Conservation (phyloP, 2,329 filamentous ascomycete species). For the Aquanectria penicillioides region DNA sequence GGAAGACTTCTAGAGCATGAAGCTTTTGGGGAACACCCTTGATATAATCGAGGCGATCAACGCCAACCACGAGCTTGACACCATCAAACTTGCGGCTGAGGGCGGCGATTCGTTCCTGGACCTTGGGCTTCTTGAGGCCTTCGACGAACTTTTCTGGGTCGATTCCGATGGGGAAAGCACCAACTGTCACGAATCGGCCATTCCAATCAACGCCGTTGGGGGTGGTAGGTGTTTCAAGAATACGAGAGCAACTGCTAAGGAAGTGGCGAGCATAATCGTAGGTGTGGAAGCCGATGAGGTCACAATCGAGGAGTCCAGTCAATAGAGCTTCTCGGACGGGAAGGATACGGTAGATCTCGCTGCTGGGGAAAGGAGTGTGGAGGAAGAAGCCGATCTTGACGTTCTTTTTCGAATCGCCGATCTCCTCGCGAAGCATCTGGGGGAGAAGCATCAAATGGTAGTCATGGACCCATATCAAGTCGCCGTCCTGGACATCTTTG, state of each 20-base stretch:
- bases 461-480: slow-evolving; percentile 98
- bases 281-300: slow-evolving; percentile 97
- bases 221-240: slow-evolving; percentile 82
- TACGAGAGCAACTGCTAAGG: slow-evolving; percentile 93
- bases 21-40: slow-evolving; percentile 98
- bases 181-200: slow-evolving; percentile 87
- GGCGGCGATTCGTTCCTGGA: slow-evolving; percentile 86
- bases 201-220: slow-evolving; percentile 94
- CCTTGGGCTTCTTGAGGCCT: slow-evolving; percentile 83
- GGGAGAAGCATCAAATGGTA: slow-evolving; percentile 98
- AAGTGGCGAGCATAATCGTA: slow-evolving; percentile 99
- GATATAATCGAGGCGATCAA: slow-evolving; percentile 97
- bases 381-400: slow-evolving; percentile 99
- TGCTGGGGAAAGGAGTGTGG: slow-evolving; percentile 96
- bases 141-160: slow-evolving; percentile 97
- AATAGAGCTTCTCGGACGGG: slow-evolving; percentile 92
- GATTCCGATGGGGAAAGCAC: slow-evolving; percentile 97
- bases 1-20: slow-evolving; percentile 94
- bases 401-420: slow-evolving; percentile 83
- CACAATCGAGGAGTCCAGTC: slow-evolving; percentile 88
- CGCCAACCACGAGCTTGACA: slow-evolving; percentile 95
- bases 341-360: slow-evolving; percentile 95
- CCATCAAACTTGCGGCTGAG: slow-evolving; percentile 93
- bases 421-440: slow-evolving; percentile 91
- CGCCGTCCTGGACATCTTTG: slow-evolving; percentile 89